A percentile compares a stretch with the other conserved stretches of the same genome.
Evolutionary conservation across 1,284 basidiomycete species (phyloP).

Genomic region (Pseudozyma tsukubaensis): DNA sequence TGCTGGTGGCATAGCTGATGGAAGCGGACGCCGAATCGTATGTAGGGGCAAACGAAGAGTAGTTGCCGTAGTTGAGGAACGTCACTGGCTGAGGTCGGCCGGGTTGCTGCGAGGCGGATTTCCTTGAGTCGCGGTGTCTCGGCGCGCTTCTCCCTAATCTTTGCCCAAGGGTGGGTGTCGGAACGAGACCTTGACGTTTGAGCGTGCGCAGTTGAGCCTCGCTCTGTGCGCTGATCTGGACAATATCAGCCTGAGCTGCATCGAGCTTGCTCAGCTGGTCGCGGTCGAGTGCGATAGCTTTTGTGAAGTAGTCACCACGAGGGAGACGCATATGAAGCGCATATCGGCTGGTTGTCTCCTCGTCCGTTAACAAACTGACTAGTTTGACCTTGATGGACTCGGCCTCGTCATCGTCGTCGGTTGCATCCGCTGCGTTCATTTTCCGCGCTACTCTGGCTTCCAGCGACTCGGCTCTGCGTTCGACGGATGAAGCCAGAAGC

Average conservation of each 20-base stretch:
- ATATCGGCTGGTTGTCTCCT: slow-evolving; percentile 32
- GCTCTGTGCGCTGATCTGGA: slow-evolving; percentile 51
- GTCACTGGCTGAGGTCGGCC: slow-evolving; percentile 32
- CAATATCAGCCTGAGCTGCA: slow-evolving; percentile 56
- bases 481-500: slow-evolving; percentile 22
- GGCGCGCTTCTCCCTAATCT: slow-evolving; percentile 24
- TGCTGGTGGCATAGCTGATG: slow-evolving; percentile 36
- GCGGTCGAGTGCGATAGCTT: slow-evolving; percentile 45
- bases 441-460: slow-evolving; percentile 23
- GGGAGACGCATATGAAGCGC: slow-evolving; percentile 66
- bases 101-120: slow-evolving; percentile 13
- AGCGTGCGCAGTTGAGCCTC: slow-evolving; percentile 30
- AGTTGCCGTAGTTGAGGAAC: slow-evolving; percentile 60
- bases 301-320: slow-evolving; percentile 64
- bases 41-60: slow-evolving; percentile 59
- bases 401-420: background rate
- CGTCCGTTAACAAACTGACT: slow-evolving; percentile 1
- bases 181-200: slow-evolving; percentile 28
- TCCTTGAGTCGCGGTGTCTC: slow-evolving; percentile 33
- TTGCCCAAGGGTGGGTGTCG: slow-evolving; percentile 45
- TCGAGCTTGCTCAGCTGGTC: slow-evolving; percentile 35
- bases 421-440: background rate
- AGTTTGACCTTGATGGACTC: background rate
- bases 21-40: slow-evolving; percentile 55
- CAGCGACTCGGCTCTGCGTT: slow-evolving; percentile 16